Evolutionary conservation across 169 alveolate species (phyloP), one percentile per base, ranked within the genome.

Genomic region (Plasmodium gallinaceum): DNA sequence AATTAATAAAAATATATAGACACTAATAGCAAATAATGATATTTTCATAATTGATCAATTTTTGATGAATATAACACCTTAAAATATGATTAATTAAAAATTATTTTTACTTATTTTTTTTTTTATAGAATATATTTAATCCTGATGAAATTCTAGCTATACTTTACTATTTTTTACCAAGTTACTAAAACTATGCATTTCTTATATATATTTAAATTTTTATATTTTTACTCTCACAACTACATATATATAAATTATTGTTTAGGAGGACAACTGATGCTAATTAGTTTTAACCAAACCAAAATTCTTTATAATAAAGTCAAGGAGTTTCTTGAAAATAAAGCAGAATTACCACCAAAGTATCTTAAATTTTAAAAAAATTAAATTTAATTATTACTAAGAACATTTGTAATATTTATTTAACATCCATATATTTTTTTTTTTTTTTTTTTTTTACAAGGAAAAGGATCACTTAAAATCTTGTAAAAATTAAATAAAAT

Each of bases 111-210:
- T 10, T 10, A 22, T 14, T n/a, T 64, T 32, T n/a, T 14, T 16
- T 32, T 32, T 64, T 65, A 16, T 32, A 74, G 88, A 65, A 74
- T 18, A n/a, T 9, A n/a, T 74, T 74, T 39, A 61, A 74, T 46
- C 88, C 88, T 5, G 88, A 74, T 32, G 60, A 71, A 42, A 57
- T 74, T 8, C 73, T 74, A 51, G 88, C 88, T 64, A 65, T 74
- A 10, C 88, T 74, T 24, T 74, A 74, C 73, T 74, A 58, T 61
- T 74, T 74, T 61, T 39, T 74, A 6, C 88, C 88, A 74, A 74
- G 88, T 74, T 74, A 74, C 32, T 58, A 60, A 45, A 64, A 60
- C 39, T 60, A 7, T 60, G 14, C 14, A 9, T 16, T 18, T n/a
- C 10, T 18, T 60, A 60, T 60, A 51, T 32, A 12, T 12, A 14